Evolutionary conservation across 2,329 filamentous ascomycete genomes (phyloP).

Genomic region (Calycina herbarum): DNA sequence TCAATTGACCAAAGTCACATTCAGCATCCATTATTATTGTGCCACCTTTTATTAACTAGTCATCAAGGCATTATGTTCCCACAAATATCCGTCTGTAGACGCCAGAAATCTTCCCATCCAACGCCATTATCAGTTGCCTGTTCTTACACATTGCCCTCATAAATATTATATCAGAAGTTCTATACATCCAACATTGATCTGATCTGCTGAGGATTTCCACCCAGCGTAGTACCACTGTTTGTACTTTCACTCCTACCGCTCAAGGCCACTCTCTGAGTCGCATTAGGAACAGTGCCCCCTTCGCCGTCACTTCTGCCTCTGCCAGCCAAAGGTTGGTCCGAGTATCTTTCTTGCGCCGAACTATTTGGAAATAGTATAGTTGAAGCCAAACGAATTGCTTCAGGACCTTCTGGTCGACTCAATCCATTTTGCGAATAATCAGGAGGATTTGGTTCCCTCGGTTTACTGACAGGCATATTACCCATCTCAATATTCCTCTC

Average conservation of each 20-base stretch:
- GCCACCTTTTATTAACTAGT: too few species aligned
- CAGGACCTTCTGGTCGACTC: conserved; percentile 51
- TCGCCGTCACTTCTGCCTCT: conserved; percentile 14
- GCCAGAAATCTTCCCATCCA: neutral
- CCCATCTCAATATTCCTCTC: conserved; percentile 41
- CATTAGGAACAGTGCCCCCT: neutral
- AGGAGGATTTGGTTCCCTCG: conserved; percentile 27
- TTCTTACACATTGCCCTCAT: neutral
- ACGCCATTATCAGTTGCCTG: neutral
- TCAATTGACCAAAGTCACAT: too few species aligned
- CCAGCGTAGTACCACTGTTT: conserved; percentile 31
- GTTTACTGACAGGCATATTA: conserved; percentile 39
- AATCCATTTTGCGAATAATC: neutral
- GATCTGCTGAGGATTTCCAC: conserved; percentile 37
- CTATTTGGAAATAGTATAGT: conserved; percentile 23
- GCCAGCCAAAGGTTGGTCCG: conserved; percentile 19
- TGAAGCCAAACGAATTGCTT: conserved; percentile 18
- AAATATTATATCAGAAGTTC: neutral
- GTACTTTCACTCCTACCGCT: conserved; percentile 30
- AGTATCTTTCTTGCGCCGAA: conserved; percentile 19
- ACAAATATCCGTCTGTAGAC: neutral
- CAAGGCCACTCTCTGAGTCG: conserved; percentile 10
- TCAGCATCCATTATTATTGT: too few species aligned
- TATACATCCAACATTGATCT: conserved; percentile 46
- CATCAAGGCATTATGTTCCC: neutral